These are phyloP conservation scores for Metschnikowia kunwiensis DNA, from an alignment of 805 yeast genomes.

Conservation along the genomic window DNA sequence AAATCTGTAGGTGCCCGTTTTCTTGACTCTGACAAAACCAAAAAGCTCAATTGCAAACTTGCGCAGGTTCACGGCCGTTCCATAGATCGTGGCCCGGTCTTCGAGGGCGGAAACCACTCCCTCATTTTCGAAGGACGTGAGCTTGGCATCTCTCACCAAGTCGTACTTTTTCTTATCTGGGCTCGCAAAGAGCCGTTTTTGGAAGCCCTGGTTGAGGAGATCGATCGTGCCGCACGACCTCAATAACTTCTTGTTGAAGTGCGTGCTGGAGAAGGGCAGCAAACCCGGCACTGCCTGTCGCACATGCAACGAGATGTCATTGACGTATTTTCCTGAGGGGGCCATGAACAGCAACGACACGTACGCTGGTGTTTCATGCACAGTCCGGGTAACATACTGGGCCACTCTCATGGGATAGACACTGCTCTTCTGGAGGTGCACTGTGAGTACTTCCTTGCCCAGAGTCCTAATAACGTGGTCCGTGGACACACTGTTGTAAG, in stretches of 20 bases:
- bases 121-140: background rate
- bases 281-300: background rate
- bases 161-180: background rate
- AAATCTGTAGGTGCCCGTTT: constrained; percentile 1
- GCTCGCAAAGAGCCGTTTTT: background rate
- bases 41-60: constrained; percentile 1
- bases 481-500: background rate
- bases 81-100: background rate
- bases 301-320: constrained; percentile 3
- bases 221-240: background rate
- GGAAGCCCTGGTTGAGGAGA: background rate
- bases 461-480: background rate
- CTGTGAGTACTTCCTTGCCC: background rate
- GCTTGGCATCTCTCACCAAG: background rate
- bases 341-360: constrained; percentile 1
- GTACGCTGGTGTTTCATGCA: background rate
- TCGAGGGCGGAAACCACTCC: background rate
- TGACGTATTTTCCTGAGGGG: background rate
- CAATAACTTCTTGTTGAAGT: background rate
- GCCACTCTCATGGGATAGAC: constrained; percentile 1
- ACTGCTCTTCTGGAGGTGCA: background rate
- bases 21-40: background rate
- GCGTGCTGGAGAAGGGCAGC: background rate
- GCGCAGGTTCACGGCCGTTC: constrained; percentile 1
- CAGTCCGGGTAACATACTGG: background rate